Base-by-base conservation (phyloP, 129 eudicot genomes). In the Lactuca saligna region DNA sequence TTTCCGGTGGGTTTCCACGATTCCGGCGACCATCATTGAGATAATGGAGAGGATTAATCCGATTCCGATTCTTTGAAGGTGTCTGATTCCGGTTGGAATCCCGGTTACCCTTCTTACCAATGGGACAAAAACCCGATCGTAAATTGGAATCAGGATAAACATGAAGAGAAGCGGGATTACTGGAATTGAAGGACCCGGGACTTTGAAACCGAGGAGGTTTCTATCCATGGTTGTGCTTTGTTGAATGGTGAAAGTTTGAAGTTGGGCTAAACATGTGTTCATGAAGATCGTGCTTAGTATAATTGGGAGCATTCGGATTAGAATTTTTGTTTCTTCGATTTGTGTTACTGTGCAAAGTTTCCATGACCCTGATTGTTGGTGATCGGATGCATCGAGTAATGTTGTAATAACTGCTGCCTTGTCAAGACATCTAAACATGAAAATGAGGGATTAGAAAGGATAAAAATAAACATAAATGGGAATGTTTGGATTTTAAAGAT, bases 201-300 rank as follows among this genome's bases (percentile, higher is more conserved):
- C 80, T 75, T 86, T 25, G 51, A 89, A 89, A 37, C 79, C 82
- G 4, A 78, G 79, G 49, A 89, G 80, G 68, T 71, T 81, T 38
- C 85, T 77, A 78, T 89, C 81, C 90, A 86, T 81, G 35, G 92
- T 89, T 29, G 70, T 83, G 72, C 92, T 83, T 75, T 89, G 96
- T 67, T 89, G 96, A 54, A 89, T 86, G 75, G 87, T 68, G 80
- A 88, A 88, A 20, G 96, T 88, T 71, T 88, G 96, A 57, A 85
- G 87, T 63, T 89, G 96, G 56, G 96, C 92, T 63, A 89, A 66
- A 41, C 96, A 89, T 7, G 90, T 89, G 83, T 89, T 89, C 96
- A 86, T 89, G 86, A 89, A 86, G 54, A 89, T 64, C 0, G 94
- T 89, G 69, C 86, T 89, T 41, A 89, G 38, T 56, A 89, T 84